Evolutionary conservation across 2,329 filamentous ascomycete genomes (phyloP).

Genomic region (Orbilia blumenaviensis): DNA sequence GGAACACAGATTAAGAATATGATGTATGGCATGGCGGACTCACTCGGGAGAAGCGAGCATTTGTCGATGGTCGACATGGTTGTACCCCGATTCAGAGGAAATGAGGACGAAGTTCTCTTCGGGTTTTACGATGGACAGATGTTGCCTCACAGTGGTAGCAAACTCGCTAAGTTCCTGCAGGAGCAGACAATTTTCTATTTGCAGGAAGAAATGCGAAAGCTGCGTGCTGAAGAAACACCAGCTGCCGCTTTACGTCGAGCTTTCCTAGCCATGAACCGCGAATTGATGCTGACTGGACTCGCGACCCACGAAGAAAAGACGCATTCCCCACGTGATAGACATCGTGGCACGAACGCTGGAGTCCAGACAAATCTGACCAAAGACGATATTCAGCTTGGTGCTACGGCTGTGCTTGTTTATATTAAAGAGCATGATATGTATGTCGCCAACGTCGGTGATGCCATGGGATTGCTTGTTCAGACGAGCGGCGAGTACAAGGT

Average conservation of each 20-base stretch:
- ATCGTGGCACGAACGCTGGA: constrained; percentile 70
- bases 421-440: constrained; percentile 89
- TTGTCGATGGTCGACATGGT: constrained; percentile 95
- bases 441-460: constrained; percentile 94
- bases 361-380: constrained; percentile 73
- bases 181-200: constrained; percentile 93
- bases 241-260: constrained; percentile 84
- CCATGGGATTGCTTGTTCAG: constrained; percentile 92
- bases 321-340: constrained; percentile 64
- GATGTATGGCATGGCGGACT: constrained; percentile 97
- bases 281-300: constrained; percentile 83
- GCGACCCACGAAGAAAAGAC: constrained; percentile 80
- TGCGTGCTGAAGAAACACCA: constrained; percentile 75
- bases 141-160: constrained; percentile 87
- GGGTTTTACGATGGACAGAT: constrained; percentile 96
- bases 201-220: constrained; percentile 79
- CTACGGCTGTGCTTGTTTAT: constrained; percentile 90
- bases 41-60: constrained; percentile 89
- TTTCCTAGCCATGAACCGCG: constrained; percentile 91
- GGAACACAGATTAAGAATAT: constrained; percentile 90
- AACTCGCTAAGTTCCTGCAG: constrained; percentile 94
- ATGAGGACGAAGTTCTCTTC: constrained; percentile 86
- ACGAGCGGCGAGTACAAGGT: constrained; percentile 84
- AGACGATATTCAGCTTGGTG: constrained; percentile 88
- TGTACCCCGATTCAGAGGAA: constrained; percentile 87